Conservation (phyloP, 2,329 filamentous ascomycete species). For the Stachybotrys chlorohalonatus region DNA sequence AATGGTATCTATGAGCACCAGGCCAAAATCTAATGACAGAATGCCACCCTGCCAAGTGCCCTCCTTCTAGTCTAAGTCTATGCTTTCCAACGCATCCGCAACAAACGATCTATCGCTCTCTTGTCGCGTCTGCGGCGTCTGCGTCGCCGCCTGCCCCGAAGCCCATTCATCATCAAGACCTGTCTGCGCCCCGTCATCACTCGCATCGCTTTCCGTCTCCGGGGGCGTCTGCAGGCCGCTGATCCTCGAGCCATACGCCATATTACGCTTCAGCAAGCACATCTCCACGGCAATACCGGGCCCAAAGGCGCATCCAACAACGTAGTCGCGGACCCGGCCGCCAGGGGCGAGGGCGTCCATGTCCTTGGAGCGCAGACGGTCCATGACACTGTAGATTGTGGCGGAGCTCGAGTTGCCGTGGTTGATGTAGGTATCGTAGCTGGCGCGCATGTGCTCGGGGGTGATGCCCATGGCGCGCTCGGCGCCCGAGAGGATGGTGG, state of each 20-base stretch:
- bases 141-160: slow-evolving; percentile 5
- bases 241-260: slow-evolving; percentile 6
- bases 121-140: slow-evolving; percentile 1
- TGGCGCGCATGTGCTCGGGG: slow-evolving; percentile 58
- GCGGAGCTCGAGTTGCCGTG: slow-evolving; percentile 63
- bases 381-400: slow-evolving; percentile 59
- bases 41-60: neutral
- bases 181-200: slow-evolving; percentile 20
- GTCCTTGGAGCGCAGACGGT: slow-evolving; percentile 48
- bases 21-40: neutral
- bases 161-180: slow-evolving; percentile 5
- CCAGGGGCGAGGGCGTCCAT: slow-evolving; percentile 48
- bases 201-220: slow-evolving; percentile 43
- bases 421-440: slow-evolving; percentile 58
- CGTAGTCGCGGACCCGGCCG: slow-evolving; percentile 41
- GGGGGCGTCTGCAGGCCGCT: slow-evolving; percentile 41
- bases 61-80: slow-evolving; percentile 14
- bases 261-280: slow-evolving; percentile 49
- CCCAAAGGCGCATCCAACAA: slow-evolving; percentile 62
- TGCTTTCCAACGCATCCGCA: slow-evolving; percentile 10
- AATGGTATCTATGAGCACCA: neutral
- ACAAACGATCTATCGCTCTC: slow-evolving; percentile 11
- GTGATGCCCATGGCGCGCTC: slow-evolving; percentile 48
- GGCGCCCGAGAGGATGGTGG: slow-evolving; percentile 56
- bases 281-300: slow-evolving; percentile 62